Evolutionary conservation across 768 basidiomycete species (phyloP).

Genomic region (Solioccasus polychromus): DNA sequence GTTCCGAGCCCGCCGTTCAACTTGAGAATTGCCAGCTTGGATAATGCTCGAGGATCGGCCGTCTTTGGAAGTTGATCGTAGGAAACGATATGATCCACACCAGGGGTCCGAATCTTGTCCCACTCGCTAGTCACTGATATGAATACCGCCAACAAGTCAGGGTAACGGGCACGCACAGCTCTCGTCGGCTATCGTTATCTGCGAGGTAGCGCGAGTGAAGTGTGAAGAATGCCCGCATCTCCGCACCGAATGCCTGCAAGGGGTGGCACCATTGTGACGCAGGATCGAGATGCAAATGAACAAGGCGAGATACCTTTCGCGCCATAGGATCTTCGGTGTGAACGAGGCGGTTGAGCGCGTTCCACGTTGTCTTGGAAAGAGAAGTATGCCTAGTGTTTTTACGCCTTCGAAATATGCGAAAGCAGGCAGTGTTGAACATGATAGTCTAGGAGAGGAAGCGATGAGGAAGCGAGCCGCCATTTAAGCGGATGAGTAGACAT

Average conservation of each 20-base stretch:
- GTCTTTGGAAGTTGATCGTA: conserved; percentile 69
- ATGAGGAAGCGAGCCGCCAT: conserved; percentile 23
- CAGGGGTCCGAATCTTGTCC: conserved; percentile 87
- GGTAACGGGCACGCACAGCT: conserved; percentile 59
- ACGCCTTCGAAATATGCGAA: conserved; percentile 37
- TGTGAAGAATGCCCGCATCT: conserved; percentile 96
- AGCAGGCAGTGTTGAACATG: conserved; percentile 33
- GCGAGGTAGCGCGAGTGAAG: conserved; percentile 93
- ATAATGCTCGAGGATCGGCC: conserved; percentile 62
- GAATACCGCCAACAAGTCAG: conserved; percentile 8
- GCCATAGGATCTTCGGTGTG: conserved; percentile 50
- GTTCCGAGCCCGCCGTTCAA: conserved; percentile 93
- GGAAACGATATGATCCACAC: conserved; percentile 80
- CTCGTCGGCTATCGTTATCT: conserved; percentile 81
- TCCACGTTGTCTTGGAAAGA: conserved; percentile 53
- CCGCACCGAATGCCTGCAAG: conserved; percentile 68
- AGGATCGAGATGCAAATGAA: conserved; percentile 35
- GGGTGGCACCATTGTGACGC: conserved; percentile 29
- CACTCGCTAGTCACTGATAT: conserved; percentile 57
- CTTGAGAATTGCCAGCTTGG: conserved; percentile 94
- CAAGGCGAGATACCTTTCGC: conserved; percentile 48
- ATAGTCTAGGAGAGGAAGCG: conserved; percentile 10
- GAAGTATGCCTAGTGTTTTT: conserved; percentile 41
- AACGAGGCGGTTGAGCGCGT: conserved; percentile 68
- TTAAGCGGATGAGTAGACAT: conserved; percentile 21